Conservation (phyloP, 495 filamentous ascomycete species). For the Penicillium ochrochloron region DNA sequence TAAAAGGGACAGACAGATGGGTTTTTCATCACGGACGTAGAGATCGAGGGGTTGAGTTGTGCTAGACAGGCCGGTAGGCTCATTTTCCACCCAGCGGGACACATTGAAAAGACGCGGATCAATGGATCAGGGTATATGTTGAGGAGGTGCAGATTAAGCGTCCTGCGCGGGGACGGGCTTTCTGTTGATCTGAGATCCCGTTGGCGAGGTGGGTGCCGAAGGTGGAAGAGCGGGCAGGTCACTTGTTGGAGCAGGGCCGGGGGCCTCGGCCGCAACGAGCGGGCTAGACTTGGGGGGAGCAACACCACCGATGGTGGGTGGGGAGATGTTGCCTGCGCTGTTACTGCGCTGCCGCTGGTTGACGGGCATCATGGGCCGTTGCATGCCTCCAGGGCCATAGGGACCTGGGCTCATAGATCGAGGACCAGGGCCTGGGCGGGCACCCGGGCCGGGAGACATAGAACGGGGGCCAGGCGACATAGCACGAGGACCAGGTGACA, state of each 20-base stretch:
- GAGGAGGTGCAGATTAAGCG: conserved; percentile 17
- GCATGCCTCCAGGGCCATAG: conserved; percentile 51
- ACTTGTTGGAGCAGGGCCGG: conserved; percentile 41
- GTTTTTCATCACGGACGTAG: conserved; percentile 34
- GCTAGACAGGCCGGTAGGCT: conserved; percentile 15
- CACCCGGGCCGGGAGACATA: conserved; percentile 43
- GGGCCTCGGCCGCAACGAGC: conserved; percentile 41
- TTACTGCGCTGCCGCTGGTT: conserved; percentile 54
- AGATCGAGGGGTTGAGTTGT: conserved; percentile 15
- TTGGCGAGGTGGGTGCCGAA: conserved; percentile 22
- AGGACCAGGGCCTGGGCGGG: conserved; percentile 37
- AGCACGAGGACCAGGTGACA: conserved; percentile 26
- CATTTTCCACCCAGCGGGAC: conserved; percentile 31
- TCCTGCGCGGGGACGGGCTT: conserved; percentile 36
- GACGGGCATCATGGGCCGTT: conserved; percentile 47
- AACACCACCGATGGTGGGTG: conserved; percentile 44
- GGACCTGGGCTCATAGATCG: conserved; percentile 60
- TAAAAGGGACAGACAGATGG: conserved; percentile 1
- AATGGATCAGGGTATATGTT: conserved; percentile 5
- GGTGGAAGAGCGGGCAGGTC: conserved; percentile 39
- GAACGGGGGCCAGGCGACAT: conserved; percentile 32
- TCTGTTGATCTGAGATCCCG: conserved; percentile 27
- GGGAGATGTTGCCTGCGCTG: conserved; percentile 52
- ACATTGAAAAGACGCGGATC: conserved; percentile 19
- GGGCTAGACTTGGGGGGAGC: conserved; percentile 65